Percentiles rank a stretch among this genome's conserved stretches.
phyloP scores from a whole-genome alignment of 805 yeast species.

The Komagataella kurtzmanii region DNA sequence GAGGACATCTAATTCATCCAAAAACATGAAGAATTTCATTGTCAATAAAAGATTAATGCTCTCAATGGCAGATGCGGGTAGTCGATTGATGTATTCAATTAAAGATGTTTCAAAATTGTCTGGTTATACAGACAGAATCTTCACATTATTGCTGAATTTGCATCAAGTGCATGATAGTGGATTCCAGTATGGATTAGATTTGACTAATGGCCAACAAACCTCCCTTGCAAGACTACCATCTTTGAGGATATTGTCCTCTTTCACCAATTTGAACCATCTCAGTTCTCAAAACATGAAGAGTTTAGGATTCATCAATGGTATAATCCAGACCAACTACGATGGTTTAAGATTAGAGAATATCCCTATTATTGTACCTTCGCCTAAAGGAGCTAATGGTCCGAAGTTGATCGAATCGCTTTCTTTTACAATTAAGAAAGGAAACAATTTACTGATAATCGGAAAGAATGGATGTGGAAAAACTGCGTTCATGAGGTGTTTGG shows the following conservation, averaged over 20 bases:
- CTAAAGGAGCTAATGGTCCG: constrained; percentile 42
- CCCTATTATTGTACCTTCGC: constrained; percentile 69
- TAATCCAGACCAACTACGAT: constrained; percentile 60
- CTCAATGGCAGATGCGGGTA: constrained; percentile 90
- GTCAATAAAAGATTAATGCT: constrained; percentile 85
- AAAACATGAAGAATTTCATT: constrained; percentile 75
- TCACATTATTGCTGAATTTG: constrained; percentile 57
- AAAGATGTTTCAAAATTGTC: constrained; percentile 86
- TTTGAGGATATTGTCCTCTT: constrained; percentile 5
- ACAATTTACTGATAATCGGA: constrained; percentile 70
- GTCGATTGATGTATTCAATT: constrained; percentile 86
- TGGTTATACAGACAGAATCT: constrained; percentile 82
- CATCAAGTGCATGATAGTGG: constrained; percentile 69
- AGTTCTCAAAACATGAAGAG: neutral
- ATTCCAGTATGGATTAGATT: constrained; percentile 29
- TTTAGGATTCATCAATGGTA: constrained; percentile 52
- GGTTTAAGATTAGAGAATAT: constrained; percentile 79
- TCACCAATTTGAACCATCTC: constrained; percentile 7
- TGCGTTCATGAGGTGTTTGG: constrained; percentile 68
- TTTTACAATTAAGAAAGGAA: constrained; percentile 47
- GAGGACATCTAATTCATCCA: constrained; percentile 24
- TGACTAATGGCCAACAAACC: constrained; percentile 9
- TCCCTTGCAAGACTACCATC: constrained; percentile 12
- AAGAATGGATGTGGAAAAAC: constrained; percentile 88
- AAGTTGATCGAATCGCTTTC: constrained; percentile 47